Evolutionary conservation across 139 green algal genomes (phyloP), one percentile per base, ranked within the genome.

Genomic region (Ettlia oleoabundans): DNA sequence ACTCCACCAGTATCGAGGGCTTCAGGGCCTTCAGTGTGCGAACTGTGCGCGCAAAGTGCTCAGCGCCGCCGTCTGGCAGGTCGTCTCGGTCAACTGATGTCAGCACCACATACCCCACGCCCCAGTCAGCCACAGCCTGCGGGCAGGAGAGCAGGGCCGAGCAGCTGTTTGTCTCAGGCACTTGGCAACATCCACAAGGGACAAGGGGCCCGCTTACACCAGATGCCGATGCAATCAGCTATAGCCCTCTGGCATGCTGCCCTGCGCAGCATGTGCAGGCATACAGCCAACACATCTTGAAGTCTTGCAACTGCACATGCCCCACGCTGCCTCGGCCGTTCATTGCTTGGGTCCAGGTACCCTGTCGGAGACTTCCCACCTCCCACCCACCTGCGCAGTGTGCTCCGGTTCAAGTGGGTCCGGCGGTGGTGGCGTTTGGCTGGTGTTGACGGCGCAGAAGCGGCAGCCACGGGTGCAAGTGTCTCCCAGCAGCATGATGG

Each of bases 71-170:
- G 82, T 98, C 95, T 6, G 93, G 89, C 81, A 98, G 83, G 86
- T 98, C 95, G 83, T 98, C 95, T 0, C 95, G 86, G 74, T 97
- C 93, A 38, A 97, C 94, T 0, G 90, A 95, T 26, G 95, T 98
- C 33, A 98, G 85, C 78, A 98, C 95, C 9, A 98, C 90, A 76
- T 98, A 98, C 15, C 90, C 94, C 10, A 97, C 91, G 24, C 89
- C 90, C 94, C 94, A 98, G 28, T 90, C 90, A 1, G 94, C 94
- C 4, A 97, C 86, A 0, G 94, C 91, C 68, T 89, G 85, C 76
- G n/a, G 40, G 40, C 2, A 33, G 26, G 19, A 55, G 8, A 37
- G 13, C 4, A 21, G 28, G 30, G 62, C 40, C 15, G 47, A 58
- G n/a, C n/a, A n/a, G n/a, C n/a, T n/a, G n/a, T n/a, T n/a, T n/a